Evolutionary conservation across 1,284 basidiomycete species (phyloP), one percentile per base, ranked within the genome.

Genomic region (Naganishia sp.): DNA sequence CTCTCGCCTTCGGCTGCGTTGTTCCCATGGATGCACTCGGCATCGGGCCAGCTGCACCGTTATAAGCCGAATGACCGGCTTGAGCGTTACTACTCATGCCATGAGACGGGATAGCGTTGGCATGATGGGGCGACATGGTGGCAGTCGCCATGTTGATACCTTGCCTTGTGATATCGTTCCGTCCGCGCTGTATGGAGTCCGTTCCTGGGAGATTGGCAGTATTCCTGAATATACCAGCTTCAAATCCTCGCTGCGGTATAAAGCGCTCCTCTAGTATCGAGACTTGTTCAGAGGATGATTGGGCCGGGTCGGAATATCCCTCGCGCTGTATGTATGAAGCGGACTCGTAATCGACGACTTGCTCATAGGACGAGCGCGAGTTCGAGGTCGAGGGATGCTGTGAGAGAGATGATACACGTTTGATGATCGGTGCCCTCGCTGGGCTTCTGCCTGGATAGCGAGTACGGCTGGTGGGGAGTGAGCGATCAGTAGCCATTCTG

Each of bases 331-430:
- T 54, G 39, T 54, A 42, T 21, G 36, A 11, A 3, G 15, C 23
- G 18, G 31, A 21, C 6, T 42, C 53, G 16, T 21, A 28, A 3
- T 55, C 53, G 16, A 2, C 15, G n/a, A 55, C 1, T 39, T n/a
- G 28, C 28, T 42, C 59, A n/a, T 50, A 31, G 10, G 59, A 28
- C 13, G 59, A 52, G 16, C 49, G 31, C 23, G 59, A 52, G 42
- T 16, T 23, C 15, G 59, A n/a, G 15, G 36, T 39, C 48, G 63
- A n/a, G 13, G 31, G 42, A 39, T 33, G 55, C 23, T 56, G 54
- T 23, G 63, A 65, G 23, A 56, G 28, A 70, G 74, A 71, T 70
- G 64, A 72, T 72, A 70, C 67, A 74, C 72, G 68, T 79, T 75
- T 70, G 75, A 73, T 72, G 77, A 71, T 66, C 18, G 23, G 54